Base-by-base conservation (phyloP, 2,329 filamentous ascomycete species). In the Grosmannia clavigera region DNA sequence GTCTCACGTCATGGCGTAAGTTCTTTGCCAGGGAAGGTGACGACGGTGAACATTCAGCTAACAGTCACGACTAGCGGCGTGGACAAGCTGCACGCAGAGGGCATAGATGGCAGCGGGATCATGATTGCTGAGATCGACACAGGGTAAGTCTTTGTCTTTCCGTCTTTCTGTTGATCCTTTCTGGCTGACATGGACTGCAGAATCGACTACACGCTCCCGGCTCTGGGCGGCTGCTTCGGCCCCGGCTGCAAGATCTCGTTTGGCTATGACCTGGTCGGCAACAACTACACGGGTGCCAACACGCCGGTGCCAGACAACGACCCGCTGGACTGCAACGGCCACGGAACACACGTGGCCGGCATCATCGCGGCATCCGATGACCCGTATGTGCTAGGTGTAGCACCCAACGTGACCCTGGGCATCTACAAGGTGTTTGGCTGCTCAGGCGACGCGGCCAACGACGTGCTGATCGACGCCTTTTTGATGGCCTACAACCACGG, bases 301-400 rank as follows among this genome's bases (percentile, higher is more conserved):
- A 70, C 67, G 1, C 74, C 75, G 11, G 61, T 70, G 0, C 79
- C 80, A 1, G 46, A 48, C 22, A 78, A 78, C 63, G 55, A 70
- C 3, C 78, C 82, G 62, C 78, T 80, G 66, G 79, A 77, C 63
- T 83, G 81, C 65, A 70, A 67, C 2, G 82, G 82, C 2, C 82
- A 86, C 68, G 83, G 83, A 33, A 83, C 80, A 0, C 82, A 84
- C 68, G 80, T 84, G 33, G 76, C 82, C 2, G 84, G 84, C 38
- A 85, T 82, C 62, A 78, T 87, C 55, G 82, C 81, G 3, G 83
- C 82, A 1, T 78, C 82, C 67, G 67, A 70, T 54, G 75, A 83
- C 62, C 76, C 83, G 66, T 68, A 72, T 0, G 35, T 61, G 2
- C 35, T 48, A 2, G 67, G 67, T 1, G 67, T 68, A 16, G 68